These are phyloP conservation scores for Yamadazyma sp. DNA, from an alignment of 1,139 yeast genomes.

Conservation along the genomic window DNA sequence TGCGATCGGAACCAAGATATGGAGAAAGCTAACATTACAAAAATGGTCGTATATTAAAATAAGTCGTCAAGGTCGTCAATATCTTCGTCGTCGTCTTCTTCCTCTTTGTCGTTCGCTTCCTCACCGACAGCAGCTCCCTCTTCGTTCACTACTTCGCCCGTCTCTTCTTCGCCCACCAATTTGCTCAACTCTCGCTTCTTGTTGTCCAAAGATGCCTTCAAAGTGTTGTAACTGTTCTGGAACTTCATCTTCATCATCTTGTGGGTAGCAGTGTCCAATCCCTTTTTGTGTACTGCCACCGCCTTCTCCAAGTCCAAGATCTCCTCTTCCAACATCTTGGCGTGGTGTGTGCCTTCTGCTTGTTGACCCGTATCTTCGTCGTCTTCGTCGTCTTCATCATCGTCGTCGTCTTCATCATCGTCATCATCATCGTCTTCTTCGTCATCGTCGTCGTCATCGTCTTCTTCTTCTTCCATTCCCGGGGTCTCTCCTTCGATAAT, in stretches of 20 bases:
- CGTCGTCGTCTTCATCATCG: slow-evolving; percentile 22
- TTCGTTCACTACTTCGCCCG: slow-evolving; percentile 28
- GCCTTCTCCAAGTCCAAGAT: slow-evolving; percentile 79
- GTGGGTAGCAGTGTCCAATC: slow-evolving; percentile 76
- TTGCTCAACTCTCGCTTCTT: slow-evolving; percentile 69
- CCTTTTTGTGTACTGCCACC: slow-evolving; percentile 72
- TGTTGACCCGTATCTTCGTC: slow-evolving; percentile 32
- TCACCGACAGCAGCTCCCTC: too few species aligned
- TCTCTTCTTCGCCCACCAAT: slow-evolving; percentile 25
- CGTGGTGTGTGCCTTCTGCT: slow-evolving; percentile 53
- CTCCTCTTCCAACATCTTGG: slow-evolving; percentile 80
- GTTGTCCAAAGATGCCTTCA: slow-evolving; percentile 79
- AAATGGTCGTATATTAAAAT: slow-evolving; percentile 16
- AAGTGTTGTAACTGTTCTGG: slow-evolving; percentile 73
- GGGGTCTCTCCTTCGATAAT: slow-evolving; percentile 18
- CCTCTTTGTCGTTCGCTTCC: too few species aligned
- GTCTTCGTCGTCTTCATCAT: slow-evolving; percentile 27
- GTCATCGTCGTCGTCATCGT: slow-evolving; percentile 12
- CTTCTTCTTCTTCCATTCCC: slow-evolving; percentile 13
- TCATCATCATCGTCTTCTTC: slow-evolving; percentile 15
- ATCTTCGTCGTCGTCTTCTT: slow-evolving; percentile 16
- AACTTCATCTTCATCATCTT: slow-evolving; percentile 88
- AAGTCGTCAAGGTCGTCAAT: slow-evolving; percentile 40
- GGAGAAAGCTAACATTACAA: too few species aligned
- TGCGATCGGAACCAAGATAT: too few species aligned